These are phyloP conservation scores for Aureobasidium sp. DNA, from an alignment of 2,329 filamentous ascomycete genomes.

Conservation along the genomic window DNA sequence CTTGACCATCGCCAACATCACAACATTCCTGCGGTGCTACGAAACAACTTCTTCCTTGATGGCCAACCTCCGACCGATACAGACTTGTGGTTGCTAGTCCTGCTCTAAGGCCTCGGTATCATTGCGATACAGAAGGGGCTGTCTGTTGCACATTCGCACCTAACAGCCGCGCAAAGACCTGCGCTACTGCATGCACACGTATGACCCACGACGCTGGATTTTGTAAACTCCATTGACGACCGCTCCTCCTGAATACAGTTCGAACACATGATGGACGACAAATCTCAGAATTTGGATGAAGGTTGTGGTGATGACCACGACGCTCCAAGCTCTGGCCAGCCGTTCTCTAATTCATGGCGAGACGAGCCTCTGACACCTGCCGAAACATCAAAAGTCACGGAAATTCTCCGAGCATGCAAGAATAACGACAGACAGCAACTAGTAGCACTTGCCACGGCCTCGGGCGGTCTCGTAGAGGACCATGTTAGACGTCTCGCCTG, in stretches of 20 bases:
- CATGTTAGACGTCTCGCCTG: conserved; percentile 64
- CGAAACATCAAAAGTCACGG: conserved; percentile 23
- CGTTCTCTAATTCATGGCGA: conserved; percentile 20
- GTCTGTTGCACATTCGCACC: background rate
- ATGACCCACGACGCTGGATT: background rate
- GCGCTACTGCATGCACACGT: background rate
- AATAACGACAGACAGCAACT: conserved; percentile 33
- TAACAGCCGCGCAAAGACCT: background rate
- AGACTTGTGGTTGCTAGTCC: background rate
- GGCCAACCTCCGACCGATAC: background rate
- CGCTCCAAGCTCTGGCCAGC: conserved; percentile 2
- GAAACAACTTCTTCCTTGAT: background rate
- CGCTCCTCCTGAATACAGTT: background rate
- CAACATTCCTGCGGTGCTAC: background rate
- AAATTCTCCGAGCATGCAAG: conserved; percentile 36
- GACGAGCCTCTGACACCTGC: conserved; percentile 17
- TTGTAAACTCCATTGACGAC: background rate
- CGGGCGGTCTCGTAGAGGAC: conserved; percentile 41
- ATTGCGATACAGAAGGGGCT: background rate
- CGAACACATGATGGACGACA: background rate
- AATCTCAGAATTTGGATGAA: background rate
- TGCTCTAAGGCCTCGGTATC: background rate
- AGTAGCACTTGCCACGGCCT: conserved; percentile 34
- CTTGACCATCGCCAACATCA: background rate
- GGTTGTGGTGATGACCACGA: background rate